These are phyloP conservation scores for Neoarthrinium moseri DNA, from an alignment of 2,329 filamentous ascomycete species.

Conservation along the genomic window DNA sequence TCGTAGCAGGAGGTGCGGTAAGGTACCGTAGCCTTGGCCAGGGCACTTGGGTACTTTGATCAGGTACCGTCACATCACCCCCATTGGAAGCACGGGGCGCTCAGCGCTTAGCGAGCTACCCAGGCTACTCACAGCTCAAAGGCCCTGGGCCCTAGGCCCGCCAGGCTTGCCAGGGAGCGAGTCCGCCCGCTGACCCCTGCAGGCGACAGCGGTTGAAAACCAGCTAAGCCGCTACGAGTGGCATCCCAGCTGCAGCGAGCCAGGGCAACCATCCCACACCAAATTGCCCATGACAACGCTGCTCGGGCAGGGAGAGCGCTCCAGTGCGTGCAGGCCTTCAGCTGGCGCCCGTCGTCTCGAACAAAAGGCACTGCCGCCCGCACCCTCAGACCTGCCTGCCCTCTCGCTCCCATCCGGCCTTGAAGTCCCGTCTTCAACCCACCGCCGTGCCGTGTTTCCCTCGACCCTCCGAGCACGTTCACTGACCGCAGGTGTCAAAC, in stretches of 20 bases:
- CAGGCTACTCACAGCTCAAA: slow-evolving; percentile 14
- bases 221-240: slow-evolving; percentile 10
- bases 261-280: slow-evolving; percentile 11
- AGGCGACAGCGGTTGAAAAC: slow-evolving; percentile 14
- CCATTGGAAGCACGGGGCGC: background rate
- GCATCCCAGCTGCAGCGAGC: slow-evolving; percentile 3
- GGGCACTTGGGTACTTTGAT: too few species aligned
- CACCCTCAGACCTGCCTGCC: slow-evolving; percentile 3
- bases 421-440: slow-evolving; percentile 11
- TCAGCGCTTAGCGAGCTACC: slow-evolving; percentile 8
- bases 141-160: slow-evolving; percentile 30
- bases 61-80: too few species aligned
- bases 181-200: slow-evolving; percentile 1
- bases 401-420: slow-evolving; percentile 11
- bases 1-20: too few species aligned
- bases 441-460: slow-evolving; percentile 10
- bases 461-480: slow-evolving; percentile 9
- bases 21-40: too few species aligned
- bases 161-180: background rate
- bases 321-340: background rate
- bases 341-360: slow-evolving; percentile 6
- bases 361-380: slow-evolving; percentile 15
- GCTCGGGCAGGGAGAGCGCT: background rate
- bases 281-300: slow-evolving; percentile 16
- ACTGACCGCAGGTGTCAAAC: slow-evolving; percentile 1